Conservation (phyloP, 108 stramenopile species). For the Stephanodiscus minutulus region DNA sequence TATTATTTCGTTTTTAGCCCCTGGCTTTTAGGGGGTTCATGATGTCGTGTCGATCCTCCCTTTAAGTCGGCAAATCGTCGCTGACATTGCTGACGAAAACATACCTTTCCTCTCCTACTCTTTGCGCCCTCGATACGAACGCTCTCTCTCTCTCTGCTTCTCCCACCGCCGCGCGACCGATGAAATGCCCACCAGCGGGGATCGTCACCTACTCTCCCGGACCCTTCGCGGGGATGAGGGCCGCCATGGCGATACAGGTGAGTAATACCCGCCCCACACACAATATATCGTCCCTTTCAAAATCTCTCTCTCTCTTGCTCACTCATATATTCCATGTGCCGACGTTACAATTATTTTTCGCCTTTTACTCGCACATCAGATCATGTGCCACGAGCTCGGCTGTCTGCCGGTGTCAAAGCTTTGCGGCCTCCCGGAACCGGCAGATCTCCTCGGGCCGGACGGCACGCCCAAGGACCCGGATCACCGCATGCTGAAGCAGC, state of each 20-base stretch:
- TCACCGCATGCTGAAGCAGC: constrained; percentile 59
- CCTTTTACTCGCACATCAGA: no score
- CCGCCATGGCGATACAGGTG: constrained; percentile 55
- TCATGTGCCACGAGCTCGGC: constrained; percentile 66
- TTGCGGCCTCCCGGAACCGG: constrained; percentile 47
- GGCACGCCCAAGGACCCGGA: constrained; percentile 60
- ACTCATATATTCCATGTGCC: neutral
- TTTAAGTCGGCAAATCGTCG: no score
- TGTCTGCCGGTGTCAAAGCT: constrained; percentile 69
- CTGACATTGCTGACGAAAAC: no score
- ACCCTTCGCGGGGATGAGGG: constrained; percentile 61
- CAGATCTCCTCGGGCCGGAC: constrained; percentile 51
- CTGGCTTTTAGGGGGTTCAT: no score
- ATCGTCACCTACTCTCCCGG: constrained; percentile 66
- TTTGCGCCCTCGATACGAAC: neutral
- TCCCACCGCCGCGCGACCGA: no score
- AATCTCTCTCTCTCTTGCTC: neutral
- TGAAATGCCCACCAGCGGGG: constrained; percentile 26
- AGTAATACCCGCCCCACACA: neutral
- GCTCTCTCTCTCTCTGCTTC: neutral
- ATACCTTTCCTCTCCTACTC: no score
- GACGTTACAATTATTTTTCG: neutral
- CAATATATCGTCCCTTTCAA: neutral
- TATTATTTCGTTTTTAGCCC: neutral
- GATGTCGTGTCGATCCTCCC: no score